Base-by-base conservation (phyloP, 2,329 filamentous ascomycete genomes). In the Remersonia thermophila region DNA sequence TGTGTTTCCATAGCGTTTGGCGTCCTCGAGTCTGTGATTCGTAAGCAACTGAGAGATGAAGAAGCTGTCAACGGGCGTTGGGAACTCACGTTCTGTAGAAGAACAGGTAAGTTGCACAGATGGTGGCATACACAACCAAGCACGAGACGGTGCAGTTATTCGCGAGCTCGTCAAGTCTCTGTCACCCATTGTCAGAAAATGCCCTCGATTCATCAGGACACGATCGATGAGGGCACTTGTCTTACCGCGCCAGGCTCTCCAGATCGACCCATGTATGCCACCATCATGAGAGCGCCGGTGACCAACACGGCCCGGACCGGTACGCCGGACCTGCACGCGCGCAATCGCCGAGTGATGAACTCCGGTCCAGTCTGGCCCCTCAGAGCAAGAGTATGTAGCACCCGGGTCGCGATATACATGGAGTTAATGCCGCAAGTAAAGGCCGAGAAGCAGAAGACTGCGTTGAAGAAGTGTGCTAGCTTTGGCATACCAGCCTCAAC, bases 81-180 rank as follows among this genome's bases (percentile, higher is more conserved):
- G 26, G 20, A 11, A 43, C 47, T 33, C 45, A 61, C 59, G 54
- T 56, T 36, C 52, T 51, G 45, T 53, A 60, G 42, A 60, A 60
- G 18, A 41, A 53, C 27, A 63, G 48, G 47, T 62, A 63, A 0
- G 60, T 59, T 15, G 53, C 58, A 35, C 58, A 62, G 12, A 63
- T 59, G 11, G 54, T 53, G 14, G 51, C 47, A 32, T 61, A 63
- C 2, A 61, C 57, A 29, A 62, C 57, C n/a, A 62, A 45, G 43
- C 53, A 59, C 10, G 59, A 57, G 5, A 58, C 55, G 2, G 56
- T 56, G 36, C 53, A 57, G 32, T 59, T 59, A 30, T 55, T 54
- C 8, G 54, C 54, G 11, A 63, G 50, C 39, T 61, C 58, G 13
- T 50, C 49, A 18, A 62, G 42, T 25, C 56, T 48, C 59, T 61